A percentile compares a stretch with the other conserved stretches of the same genome.
These are phyloP conservation scores for Hypoxylon lenormandii DNA, from an alignment of 495 filamentous ascomycete species.

Conservation along the genomic window DNA sequence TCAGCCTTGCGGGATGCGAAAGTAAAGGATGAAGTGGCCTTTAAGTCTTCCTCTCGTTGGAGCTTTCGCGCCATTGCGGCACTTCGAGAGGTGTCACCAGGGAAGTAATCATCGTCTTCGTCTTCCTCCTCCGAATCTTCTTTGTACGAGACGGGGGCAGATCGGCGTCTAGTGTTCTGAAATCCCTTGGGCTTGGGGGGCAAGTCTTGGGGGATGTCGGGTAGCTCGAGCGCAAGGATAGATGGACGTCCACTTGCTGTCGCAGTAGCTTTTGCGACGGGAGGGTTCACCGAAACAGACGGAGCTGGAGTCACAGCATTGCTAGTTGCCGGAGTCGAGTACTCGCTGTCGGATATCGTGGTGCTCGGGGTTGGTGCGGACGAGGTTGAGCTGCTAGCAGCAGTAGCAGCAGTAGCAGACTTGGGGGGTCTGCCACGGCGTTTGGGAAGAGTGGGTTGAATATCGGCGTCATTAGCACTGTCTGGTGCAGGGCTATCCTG, in stretches of 20 bases:
- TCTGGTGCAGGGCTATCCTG: constrained; percentile 7
- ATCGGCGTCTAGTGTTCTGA: constrained; percentile 18
- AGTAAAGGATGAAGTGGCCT: neutral
- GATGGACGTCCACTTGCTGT: constrained; percentile 10
- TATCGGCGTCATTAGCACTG: neutral
- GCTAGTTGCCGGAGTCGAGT: constrained; percentile 83
- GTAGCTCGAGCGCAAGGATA: constrained; percentile 33
- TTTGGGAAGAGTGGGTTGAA: constrained; percentile 10
- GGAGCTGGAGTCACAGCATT: constrained; percentile 69
- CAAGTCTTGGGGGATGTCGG: constrained; percentile 6
- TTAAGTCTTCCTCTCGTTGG: constrained; percentile 53
- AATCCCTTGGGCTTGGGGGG: constrained; percentile 35
- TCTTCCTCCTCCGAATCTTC: constrained; percentile 52
- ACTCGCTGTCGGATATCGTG: constrained; percentile 67
- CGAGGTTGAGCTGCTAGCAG: constrained; percentile 51
- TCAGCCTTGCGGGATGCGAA: neutral
- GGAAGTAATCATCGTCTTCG: constrained; percentile 44
- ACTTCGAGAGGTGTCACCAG: constrained; percentile 46
- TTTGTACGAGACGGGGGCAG: constrained; percentile 7
- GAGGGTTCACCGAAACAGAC: constrained; percentile 26
- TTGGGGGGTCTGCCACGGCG: constrained; percentile 25
- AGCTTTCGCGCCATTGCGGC: constrained; percentile 54
- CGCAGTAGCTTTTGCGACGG: constrained; percentile 26
- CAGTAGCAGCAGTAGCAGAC: neutral
- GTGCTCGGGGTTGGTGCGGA: constrained; percentile 55